A percentile compares a stretch with the other conserved stretches of the same genome.
phyloP scores from a whole-genome alignment of 768 basidiomycete genomes.

The Russula compacta region DNA sequence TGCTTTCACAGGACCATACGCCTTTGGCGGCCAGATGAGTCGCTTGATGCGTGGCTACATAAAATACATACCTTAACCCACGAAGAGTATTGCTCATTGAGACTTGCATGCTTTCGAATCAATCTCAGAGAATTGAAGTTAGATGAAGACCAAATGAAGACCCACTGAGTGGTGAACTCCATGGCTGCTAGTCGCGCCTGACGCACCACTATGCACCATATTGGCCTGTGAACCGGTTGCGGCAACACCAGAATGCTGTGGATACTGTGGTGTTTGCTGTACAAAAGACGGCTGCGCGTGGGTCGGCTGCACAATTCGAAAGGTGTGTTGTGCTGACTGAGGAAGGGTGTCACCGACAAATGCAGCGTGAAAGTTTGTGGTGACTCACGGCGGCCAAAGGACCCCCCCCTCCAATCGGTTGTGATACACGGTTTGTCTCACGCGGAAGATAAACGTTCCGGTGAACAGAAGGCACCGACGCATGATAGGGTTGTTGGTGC shows the following conservation, averaged over 20 bases:
- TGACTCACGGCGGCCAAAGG: neutral
- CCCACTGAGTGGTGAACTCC: neutral
- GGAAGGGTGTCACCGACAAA: neutral
- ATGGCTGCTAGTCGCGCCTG: neutral
- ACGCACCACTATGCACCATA: neutral
- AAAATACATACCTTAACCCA: conserved; percentile 3
- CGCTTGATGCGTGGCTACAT: neutral
- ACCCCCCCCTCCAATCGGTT: neutral
- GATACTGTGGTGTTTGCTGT: neutral
- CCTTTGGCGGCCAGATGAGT: neutral
- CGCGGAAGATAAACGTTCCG: neutral
- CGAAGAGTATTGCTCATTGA: neutral
- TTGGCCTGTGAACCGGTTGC: neutral
- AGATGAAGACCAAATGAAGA: neutral
- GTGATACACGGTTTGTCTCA: neutral
- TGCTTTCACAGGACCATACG: neutral
- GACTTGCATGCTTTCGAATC: neutral
- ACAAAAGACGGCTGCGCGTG: neutral
- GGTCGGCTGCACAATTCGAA: neutral
- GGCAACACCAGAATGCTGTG: neutral
- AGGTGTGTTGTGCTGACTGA: neutral
- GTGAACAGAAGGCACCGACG: neutral
- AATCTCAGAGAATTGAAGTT: neutral
- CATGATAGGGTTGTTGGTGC: neutral
- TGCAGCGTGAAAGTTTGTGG: neutral